These are phyloP conservation scores for Xylariales sp. DNA, from an alignment of 2,329 filamentous ascomycete species.

Conservation along the genomic window DNA sequence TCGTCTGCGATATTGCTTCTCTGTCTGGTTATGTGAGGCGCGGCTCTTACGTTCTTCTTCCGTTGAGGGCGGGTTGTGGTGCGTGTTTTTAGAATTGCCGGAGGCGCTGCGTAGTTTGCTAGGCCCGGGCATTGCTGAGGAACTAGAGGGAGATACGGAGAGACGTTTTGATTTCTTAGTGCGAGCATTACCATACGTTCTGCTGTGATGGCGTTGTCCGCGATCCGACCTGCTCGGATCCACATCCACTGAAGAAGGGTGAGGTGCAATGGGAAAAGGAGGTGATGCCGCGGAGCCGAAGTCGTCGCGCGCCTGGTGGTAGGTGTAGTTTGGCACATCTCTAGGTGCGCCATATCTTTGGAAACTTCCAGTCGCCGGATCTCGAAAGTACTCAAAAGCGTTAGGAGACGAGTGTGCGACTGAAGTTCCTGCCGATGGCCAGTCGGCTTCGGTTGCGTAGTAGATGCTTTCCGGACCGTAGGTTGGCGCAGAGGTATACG, in stretches of 20 bases:
- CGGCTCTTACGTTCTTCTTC: conserved; percentile 28
- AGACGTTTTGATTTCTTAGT: not conserved
- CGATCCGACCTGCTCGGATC: too few species aligned
- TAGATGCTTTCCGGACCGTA: not conserved
- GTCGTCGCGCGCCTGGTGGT: not conserved
- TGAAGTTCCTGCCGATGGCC: not conserved
- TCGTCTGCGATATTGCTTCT: conserved; percentile 44
- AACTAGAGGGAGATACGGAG: not conserved
- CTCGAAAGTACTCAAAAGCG: not conserved
- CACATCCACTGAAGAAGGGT: not conserved
- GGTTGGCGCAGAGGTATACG: not conserved
- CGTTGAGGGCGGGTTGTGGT: conserved; percentile 28
- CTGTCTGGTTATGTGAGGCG: conserved; percentile 40
- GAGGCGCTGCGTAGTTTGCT: conserved; percentile 28
- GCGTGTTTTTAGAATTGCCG: conserved; percentile 29
- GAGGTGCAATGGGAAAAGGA: not conserved
- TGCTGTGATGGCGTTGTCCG: too few species aligned
- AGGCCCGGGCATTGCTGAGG: not conserved
- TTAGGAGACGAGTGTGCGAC: too few species aligned
- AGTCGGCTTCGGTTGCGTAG: not conserved
- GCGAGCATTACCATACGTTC: too few species aligned
- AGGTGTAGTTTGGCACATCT: not conserved
- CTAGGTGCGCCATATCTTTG: not conserved
- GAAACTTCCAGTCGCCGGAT: not conserved
- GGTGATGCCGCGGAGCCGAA: not conserved